Conservation (phyloP, 768 basidiomycete species). For the Phaeotremella skinneri region DNA sequence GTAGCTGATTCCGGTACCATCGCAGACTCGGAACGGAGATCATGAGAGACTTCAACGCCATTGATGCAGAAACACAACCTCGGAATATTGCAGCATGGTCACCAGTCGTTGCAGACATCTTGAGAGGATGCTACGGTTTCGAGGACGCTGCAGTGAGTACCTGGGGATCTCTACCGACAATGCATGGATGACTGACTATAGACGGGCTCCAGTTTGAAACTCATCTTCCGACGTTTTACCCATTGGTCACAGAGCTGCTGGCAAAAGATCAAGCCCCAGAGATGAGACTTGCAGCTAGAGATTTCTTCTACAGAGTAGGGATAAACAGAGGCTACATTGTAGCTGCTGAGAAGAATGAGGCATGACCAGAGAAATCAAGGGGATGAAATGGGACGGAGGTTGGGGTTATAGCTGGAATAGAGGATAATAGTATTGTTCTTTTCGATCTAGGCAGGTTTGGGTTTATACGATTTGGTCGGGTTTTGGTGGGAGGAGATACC, state of each 20-base stretch:
- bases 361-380: neutral
- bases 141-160: slow-evolving; percentile 81
- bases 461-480: neutral
- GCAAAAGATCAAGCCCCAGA: slow-evolving; percentile 78
- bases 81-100: slow-evolving; percentile 98
- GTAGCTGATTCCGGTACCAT: slow-evolving; percentile 6
- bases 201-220: slow-evolving; percentile 71
- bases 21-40: slow-evolving; percentile 82
- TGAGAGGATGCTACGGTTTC: slow-evolving; percentile 83
- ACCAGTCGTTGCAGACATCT: slow-evolving; percentile 93
- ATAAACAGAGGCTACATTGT: neutral
- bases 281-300: slow-evolving; percentile 72
- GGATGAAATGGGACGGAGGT: too few species aligned
- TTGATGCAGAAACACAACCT: slow-evolving; percentile 83
- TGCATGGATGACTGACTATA: neutral
- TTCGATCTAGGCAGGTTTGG: too few species aligned
- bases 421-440: neutral
- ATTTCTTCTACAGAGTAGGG: slow-evolving; percentile 72
- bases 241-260: slow-evolving; percentile 79
- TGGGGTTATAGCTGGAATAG: too few species aligned
- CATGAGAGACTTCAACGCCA: slow-evolving; percentile 82
- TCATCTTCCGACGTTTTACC: slow-evolving; percentile 88
- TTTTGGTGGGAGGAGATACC: neutral
- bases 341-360: neutral
- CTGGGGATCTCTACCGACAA: slow-evolving; percentile 13